Base-by-base conservation (phyloP, 306 rosid species). In the Gastrolobium bilobum region DNA sequence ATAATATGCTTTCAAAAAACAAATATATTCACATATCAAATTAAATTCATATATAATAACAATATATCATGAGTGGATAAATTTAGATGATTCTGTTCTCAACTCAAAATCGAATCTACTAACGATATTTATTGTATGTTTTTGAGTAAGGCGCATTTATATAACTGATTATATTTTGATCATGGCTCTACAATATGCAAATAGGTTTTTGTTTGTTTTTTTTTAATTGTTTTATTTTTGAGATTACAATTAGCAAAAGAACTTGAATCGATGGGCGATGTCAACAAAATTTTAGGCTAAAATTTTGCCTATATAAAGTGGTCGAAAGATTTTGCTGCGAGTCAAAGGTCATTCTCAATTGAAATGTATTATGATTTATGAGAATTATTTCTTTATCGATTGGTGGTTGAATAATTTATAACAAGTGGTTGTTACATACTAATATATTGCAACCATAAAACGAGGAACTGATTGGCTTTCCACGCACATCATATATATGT, bases 331-430 rank as follows among this genome's bases (percentile, higher is more conserved):
- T 66, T 78, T 73, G 13, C 9, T 5, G 59, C 37, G 38, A 56
- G 56, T 73, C 77, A 58, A 72, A 57, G 80, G 54, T 79, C 33
- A 66, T 83, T 65, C 48, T 15, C 47, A 62, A 34, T 31, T 42
- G 34, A 65, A 77, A 65, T 29, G 58, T 77, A 7, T 53, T 64
- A 37, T 14, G 75, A 70, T 4, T 53, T 64, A 37, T 14, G 75
- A 70, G 72, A 52, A 81, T 68, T 33, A 60, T 82, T 71, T 61
- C 74, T 44, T 13, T 3, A 15, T 47, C 1, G 10, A 15, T 47
- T 0, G 10, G 33, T 30, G 26, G 75, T 13, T 73, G 63, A 53
- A 34, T 37, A 60, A 7, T 52, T 42, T 64, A 31, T 52, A 53
- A 58, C 42, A 61, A 52, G n/a, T 15, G 6, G 20, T 43, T 10